Evolutionary conservation across 176 grass and related monocot species (phyloP).

Genomic region (Oropetium thomaeum): DNA sequence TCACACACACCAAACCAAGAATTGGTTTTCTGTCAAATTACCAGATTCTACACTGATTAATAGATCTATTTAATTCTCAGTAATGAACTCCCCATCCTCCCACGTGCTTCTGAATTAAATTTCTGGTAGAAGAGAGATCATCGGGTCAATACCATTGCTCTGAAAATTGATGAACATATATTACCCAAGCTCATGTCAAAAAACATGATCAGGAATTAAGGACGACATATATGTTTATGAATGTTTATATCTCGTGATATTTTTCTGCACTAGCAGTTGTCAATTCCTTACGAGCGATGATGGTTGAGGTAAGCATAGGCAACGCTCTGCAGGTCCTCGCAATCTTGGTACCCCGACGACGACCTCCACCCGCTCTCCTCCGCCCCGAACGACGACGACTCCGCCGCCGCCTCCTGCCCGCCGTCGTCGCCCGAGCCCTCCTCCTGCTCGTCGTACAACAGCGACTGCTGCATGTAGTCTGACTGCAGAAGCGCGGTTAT

Average conservation of each 20-base stretch:
- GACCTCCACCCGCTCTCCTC: constrained; percentile 53
- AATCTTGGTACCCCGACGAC: constrained; percentile 65
- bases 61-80: constrained; percentile 6
- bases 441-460: constrained; percentile 37
- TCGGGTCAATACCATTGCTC: background rate
- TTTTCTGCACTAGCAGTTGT: constrained; percentile 50
- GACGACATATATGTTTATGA: constrained; percentile 34
- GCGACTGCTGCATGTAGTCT: constrained; percentile 46
- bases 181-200: constrained; percentile 37
- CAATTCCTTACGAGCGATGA: constrained; percentile 59
- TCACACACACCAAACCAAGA: constrained; percentile 8
- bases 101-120: constrained; percentile 36
- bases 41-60: constrained; percentile 36
- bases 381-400: constrained; percentile 26
- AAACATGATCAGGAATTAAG: constrained; percentile 41
- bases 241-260: constrained; percentile 44
- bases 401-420: constrained; percentile 32
- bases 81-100: background rate
- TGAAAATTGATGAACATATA: constrained; percentile 32
- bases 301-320: constrained; percentile 66
- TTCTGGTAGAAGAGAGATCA: constrained; percentile 6
- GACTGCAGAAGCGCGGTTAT: constrained; percentile 38
- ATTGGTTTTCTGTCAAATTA: constrained; percentile 10
- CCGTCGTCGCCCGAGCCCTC: background rate
- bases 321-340: constrained; percentile 73